phyloP scores from a whole-genome alignment of 73 alveolate species.

The Stentor coeruleus region DNA sequence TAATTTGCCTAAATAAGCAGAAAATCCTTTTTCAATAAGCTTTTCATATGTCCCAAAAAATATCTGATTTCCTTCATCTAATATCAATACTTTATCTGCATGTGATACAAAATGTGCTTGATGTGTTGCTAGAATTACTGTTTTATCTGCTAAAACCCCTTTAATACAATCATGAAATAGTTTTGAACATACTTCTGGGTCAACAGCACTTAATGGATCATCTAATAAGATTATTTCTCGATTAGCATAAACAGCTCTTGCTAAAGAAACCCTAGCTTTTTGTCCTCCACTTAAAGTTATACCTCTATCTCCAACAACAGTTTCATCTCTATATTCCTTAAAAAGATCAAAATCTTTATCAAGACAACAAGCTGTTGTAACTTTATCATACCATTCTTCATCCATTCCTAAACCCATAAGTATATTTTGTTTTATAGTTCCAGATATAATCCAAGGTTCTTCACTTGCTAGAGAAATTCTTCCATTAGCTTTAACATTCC shows the following conservation, averaged over 20 bases:
- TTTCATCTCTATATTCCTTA: slow-evolving; percentile 56
- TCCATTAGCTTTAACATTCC: slow-evolving; percentile 32
- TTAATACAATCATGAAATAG: slow-evolving; percentile 36
- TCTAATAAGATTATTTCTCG: slow-evolving; percentile 64
- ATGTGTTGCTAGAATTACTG: slow-evolving; percentile 43
- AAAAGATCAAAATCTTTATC: slow-evolving; percentile 64
- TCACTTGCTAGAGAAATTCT: slow-evolving; percentile 75
- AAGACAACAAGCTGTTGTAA: slow-evolving; percentile 65
- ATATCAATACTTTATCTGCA: slow-evolving; percentile 25
- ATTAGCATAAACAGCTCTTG: slow-evolving; percentile 79
- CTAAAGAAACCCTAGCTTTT: slow-evolving; percentile 81
- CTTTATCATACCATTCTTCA: slow-evolving; percentile 62
- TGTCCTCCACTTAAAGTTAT: slow-evolving; percentile 78
- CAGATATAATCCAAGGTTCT: slow-evolving; percentile 80
- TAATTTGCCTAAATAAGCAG: neutral
- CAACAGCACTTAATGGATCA: slow-evolving; percentile 73
- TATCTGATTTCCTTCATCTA: slow-evolving; percentile 35
- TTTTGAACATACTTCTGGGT: slow-evolving; percentile 53
- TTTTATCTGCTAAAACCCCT: slow-evolving; percentile 24
- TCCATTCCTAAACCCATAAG: slow-evolving; percentile 57
- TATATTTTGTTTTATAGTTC: slow-evolving; percentile 81
- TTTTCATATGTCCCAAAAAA: neutral
- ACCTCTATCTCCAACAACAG: slow-evolving; percentile 80
- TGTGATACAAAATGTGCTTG: slow-evolving; percentile 26
- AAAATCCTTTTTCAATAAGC: neutral